These are phyloP conservation scores for Sphagnum fallax DNA, from an alignment of 228 moss, liverwort and hornwort genomes.

Conservation along the genomic window DNA sequence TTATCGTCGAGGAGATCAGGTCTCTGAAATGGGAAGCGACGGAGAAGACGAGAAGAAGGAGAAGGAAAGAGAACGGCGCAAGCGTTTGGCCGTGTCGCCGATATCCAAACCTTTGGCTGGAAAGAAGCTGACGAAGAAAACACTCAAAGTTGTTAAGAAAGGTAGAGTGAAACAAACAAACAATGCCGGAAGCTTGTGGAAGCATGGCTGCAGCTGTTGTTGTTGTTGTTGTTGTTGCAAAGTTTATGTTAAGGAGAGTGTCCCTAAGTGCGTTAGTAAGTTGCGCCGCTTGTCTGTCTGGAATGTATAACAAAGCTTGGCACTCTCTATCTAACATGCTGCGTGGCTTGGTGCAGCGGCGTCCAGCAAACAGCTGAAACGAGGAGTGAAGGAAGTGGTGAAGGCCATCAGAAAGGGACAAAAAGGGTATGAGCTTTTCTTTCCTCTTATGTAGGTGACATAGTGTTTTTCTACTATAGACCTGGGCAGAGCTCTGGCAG, in stretches of 20 bases:
- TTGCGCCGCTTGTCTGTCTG: not conserved
- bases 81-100: constrained; percentile 62
- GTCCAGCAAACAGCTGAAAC: constrained; percentile 73
- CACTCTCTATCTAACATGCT: not conserved
- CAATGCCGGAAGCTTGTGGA: not conserved
- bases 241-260: not conserved
- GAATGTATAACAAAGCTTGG: no score
- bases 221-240: not conserved
- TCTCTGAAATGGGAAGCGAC: constrained; percentile 32
- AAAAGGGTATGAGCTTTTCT: constrained; percentile 49
- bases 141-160: constrained; percentile 87
- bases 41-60: constrained; percentile 56
- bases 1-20: no score
- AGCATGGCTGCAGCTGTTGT: not conserved
- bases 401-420: constrained; percentile 97
- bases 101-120: constrained; percentile 91
- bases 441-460: not conserved
- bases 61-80: constrained; percentile 66
- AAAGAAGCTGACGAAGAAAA: constrained; percentile 92
- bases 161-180: constrained; percentile 17
- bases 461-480: not conserved
- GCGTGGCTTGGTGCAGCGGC: constrained; percentile 48
- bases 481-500: not conserved
- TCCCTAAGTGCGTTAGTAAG: not conserved
- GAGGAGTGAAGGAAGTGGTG: constrained; percentile 97